phyloP scores from a whole-genome alignment of 148 eudicot species.

The Polygonum maritimum region DNA sequence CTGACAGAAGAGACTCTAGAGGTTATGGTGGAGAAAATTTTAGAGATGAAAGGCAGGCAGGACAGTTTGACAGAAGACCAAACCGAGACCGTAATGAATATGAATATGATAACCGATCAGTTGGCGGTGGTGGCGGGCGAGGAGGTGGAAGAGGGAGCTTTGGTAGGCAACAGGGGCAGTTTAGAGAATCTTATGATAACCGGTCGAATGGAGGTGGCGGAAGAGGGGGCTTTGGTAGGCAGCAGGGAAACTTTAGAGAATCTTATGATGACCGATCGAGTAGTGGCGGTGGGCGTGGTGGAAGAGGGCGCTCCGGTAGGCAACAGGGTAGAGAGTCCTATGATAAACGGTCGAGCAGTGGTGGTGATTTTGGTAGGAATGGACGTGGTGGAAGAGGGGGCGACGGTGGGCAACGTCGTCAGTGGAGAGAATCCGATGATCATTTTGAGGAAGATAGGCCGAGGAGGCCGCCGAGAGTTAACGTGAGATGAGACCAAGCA shows the following conservation, averaged over 20 bases:
- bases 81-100: slow-evolving; percentile 5
- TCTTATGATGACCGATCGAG: slow-evolving; percentile 1
- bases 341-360: neutral
- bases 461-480: slow-evolving; percentile 30
- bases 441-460: slow-evolving; percentile 30
- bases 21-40: neutral
- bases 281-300: slow-evolving; percentile 10
- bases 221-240: slow-evolving; percentile 25
- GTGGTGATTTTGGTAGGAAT: too few relatives aligned
- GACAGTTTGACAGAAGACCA: neutral
- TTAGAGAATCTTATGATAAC: neutral
- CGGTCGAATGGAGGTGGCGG: neutral
- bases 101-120: slow-evolving; percentile 25
- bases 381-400: neutral
- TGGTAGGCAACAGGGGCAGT: neutral
- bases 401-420: neutral
- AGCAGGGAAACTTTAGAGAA: slow-evolving; percentile 23
- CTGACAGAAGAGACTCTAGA: slow-evolving; percentile 20
- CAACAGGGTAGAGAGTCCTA: neutral
- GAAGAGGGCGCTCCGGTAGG: slow-evolving; percentile 11
- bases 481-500: slow-evolving; percentile 35
- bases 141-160: slow-evolving; percentile 14
- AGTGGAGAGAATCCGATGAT: neutral
- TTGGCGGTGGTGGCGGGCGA: slow-evolving; percentile 15
- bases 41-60: neutral